These are phyloP conservation scores for Populus pruinosa DNA, from an alignment of 345 rosid genomes.

Conservation along the genomic window DNA sequence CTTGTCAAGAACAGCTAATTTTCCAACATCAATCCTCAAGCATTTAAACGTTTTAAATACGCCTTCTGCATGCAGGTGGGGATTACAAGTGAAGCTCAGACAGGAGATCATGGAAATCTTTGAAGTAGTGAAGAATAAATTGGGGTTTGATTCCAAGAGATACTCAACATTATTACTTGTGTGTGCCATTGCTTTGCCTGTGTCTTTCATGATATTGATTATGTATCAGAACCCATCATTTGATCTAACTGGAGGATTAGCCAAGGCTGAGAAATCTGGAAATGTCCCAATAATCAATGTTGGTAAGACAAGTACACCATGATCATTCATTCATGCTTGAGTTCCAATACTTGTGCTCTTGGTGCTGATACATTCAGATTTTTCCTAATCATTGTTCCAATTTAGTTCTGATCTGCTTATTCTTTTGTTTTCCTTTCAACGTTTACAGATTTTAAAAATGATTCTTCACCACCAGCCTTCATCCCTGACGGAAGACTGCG, in stretches of 20 bases:
- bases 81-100: not conserved
- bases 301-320: not conserved
- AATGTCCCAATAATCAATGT: not conserved
- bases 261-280: not conserved
- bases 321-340: not conserved
- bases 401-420: not conserved
- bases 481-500: not conserved
- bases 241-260: not conserved
- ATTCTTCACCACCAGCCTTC: not conserved
- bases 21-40: not conserved
- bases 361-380: not conserved
- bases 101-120: slow-evolving; percentile 6
- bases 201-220: not conserved
- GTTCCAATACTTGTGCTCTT: not conserved
- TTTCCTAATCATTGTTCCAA: not conserved
- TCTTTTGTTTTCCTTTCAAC: not conserved
- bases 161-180: not conserved
- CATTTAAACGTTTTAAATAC: not conserved
- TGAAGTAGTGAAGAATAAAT: not conserved
- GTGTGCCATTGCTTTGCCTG: slow-evolving; percentile 5
- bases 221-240: not conserved
- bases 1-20: not conserved
- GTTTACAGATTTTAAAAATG: not conserved
- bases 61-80: not conserved
- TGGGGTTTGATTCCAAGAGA: not conserved